phyloP scores from a whole-genome alignment of 1,284 basidiomycete genomes.

The Cystobasidium sp. region DNA sequence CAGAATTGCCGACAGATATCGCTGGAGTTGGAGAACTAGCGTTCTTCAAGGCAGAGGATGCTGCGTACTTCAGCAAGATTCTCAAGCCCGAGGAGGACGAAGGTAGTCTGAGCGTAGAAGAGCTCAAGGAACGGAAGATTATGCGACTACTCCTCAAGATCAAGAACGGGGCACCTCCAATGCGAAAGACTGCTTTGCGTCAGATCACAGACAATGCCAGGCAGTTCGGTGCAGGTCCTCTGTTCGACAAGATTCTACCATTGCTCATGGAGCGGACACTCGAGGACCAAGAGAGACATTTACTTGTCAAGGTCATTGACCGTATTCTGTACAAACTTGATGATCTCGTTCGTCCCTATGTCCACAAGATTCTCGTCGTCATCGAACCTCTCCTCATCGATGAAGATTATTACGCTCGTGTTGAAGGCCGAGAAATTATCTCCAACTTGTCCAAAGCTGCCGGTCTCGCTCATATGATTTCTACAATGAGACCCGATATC shows the following conservation, averaged over 20 bases:
- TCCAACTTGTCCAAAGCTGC: slow-evolving; percentile 98
- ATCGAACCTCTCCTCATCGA: slow-evolving; percentile 99
- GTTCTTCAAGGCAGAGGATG: slow-evolving; percentile 98
- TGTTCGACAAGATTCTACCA: slow-evolving; percentile 98
- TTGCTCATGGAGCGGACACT: slow-evolving; percentile 98
- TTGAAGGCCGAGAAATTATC: slow-evolving; percentile 99
- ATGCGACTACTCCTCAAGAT: slow-evolving; percentile 99
- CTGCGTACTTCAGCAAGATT: slow-evolving; percentile 96
- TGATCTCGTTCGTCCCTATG: slow-evolving; percentile 96
- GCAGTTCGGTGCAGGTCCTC: slow-evolving; percentile 96
- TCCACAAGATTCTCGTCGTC: slow-evolving; percentile 99
- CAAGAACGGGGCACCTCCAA: slow-evolving; percentile 98
- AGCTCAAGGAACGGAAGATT: slow-evolving; percentile 99
- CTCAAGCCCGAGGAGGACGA: slow-evolving; percentile 83
- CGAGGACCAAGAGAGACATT: slow-evolving; percentile 97
- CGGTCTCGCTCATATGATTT: slow-evolving; percentile 99
- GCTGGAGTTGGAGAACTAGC: slow-evolving; percentile 95
- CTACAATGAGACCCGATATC: slow-evolving; percentile 99
- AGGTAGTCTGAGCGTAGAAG: slow-evolving; percentile 79
- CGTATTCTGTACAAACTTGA: slow-evolving; percentile 98
- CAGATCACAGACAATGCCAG: slow-evolving; percentile 99
- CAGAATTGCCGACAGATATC: slow-evolving; percentile 97
- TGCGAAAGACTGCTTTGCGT: slow-evolving; percentile 93
- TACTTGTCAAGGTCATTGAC: slow-evolving; percentile 99
- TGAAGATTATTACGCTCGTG: slow-evolving; percentile 98